These are phyloP conservation scores for Teratosphaeria destructans DNA, from an alignment of 2,329 filamentous ascomycete species.

Conservation along the genomic window DNA sequence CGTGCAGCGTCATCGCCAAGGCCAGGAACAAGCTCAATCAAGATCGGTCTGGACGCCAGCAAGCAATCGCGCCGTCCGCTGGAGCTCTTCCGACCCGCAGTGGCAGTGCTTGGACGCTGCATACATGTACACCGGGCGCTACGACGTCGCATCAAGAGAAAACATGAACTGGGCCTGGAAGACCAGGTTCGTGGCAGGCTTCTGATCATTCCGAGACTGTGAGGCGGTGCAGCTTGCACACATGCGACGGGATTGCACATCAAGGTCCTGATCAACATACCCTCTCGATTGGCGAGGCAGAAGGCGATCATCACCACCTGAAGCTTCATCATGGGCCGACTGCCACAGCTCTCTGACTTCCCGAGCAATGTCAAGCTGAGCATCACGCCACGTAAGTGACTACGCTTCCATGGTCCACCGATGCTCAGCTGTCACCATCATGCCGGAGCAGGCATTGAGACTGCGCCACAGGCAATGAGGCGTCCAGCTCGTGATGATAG, in stretches of 20 bases:
- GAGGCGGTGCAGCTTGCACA: neutral
- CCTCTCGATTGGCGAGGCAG: neutral
- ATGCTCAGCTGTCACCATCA: neutral
- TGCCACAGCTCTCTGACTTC: constrained; percentile 35
- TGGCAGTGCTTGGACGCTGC: neutral
- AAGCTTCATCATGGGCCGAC: constrained; percentile 23
- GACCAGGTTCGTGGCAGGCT: neutral
- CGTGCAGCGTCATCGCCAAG: neutral
- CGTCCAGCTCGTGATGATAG: neutral
- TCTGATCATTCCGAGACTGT: neutral
- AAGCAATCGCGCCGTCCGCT: neutral
- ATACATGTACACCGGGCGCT: neutral
- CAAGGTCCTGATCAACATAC: neutral
- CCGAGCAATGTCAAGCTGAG: constrained; percentile 29
- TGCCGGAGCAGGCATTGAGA: neutral
- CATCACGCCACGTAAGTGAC: constrained; percentile 36
- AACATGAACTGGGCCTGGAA: neutral
- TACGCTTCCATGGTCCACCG: neutral
- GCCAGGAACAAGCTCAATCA: neutral
- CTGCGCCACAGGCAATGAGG: neutral
- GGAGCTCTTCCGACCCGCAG: neutral
- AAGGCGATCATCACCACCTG: neutral
- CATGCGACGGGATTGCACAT: neutral
- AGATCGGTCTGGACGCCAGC: neutral
- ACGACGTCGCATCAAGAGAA: neutral